Evolutionary conservation across 768 basidiomycete genomes (phyloP), one percentile per base, ranked within the genome.

Genomic region (Trametes cingulata): DNA sequence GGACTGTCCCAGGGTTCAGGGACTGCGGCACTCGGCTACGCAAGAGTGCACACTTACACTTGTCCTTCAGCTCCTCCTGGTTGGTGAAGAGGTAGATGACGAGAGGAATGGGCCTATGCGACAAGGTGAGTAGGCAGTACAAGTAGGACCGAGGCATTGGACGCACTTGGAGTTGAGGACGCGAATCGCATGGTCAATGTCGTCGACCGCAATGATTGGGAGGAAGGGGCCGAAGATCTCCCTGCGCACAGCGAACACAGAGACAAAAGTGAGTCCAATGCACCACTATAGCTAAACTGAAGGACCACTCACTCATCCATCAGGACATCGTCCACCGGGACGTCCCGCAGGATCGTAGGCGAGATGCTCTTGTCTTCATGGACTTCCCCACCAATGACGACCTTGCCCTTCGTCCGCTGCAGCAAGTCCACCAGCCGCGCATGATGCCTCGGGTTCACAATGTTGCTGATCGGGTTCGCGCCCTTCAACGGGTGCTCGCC

Each of bases 211-310:
- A 13, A 90, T 65, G 45, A 92, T 76, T 0, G 89, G 84, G 7
- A 91, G 66, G 22, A 91, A 69, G 0, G 90, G 90, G 0, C 88
- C 90, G 63, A 92, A 92, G 2, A 90, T 69, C 69, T 91, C 90
- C 61, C 88, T 90, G 63, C 4, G 3, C 27, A 41, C 25, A 48
- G 24, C 27, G 7, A 9, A 3, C 46, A 49, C 45, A 47, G 48
- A 50, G 19, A 42, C 12, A 45, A 19, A 27, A 52, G 56, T 19
- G 1, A 36, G 41, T 37, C 27, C 8, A 25, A 4, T n/a, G 14
- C 10, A 6, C 41, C 27, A 43, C 5, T 6, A 17, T 8, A 17
- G 19, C 33, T 37, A 24, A 27, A 42, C 22, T 4, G 35, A 19
- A n/a, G 29, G 29, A 33, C 4, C 2, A 69, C 80, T 46, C 58